Evolutionary conservation across 352 stramenopile species (phyloP).

Genomic region (Aphanomyces stellatus): DNA sequence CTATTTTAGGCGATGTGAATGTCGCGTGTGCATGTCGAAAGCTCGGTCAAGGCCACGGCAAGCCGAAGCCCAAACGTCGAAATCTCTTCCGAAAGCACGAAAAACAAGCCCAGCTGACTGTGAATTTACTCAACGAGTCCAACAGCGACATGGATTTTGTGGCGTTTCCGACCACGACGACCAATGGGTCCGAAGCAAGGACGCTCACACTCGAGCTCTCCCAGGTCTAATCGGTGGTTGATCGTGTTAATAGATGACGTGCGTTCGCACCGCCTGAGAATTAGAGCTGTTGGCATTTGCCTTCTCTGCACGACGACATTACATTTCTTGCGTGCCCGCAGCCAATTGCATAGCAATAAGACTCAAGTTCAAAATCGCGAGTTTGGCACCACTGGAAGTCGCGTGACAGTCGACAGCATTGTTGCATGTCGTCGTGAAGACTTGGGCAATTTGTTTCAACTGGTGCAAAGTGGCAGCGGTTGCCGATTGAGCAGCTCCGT

Average conservation of each 20-base stretch:
- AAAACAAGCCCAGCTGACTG: not conserved
- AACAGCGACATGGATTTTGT: constrained; percentile 15
- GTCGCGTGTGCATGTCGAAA: not conserved
- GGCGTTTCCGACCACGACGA: not conserved
- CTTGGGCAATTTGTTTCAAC: no score
- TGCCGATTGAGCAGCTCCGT: no score
- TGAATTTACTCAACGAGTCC: constrained; percentile 13
- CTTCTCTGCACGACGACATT: no score
- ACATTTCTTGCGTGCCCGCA: no score
- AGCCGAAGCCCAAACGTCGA: not conserved
- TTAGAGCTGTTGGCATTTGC: no score
- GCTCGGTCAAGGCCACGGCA: constrained; percentile 10
- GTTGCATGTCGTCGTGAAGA: no score
- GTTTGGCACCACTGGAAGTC: no score
- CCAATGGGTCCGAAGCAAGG: not conserved
- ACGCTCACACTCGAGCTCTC: not conserved
- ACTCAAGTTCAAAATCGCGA: no score
- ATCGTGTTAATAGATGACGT: not conserved
- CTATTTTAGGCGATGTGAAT: not conserved
- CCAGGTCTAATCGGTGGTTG: not conserved
- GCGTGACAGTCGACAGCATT: no score
- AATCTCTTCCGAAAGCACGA: constrained; percentile 13
- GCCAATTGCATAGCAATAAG: no score
- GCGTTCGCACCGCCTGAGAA: no score
- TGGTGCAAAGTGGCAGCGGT: no score